A percentile compares a stretch with the other conserved stretches of the same genome.
Conservation (phyloP, 1,284 basidiomycete species). For the Ceratobasidium sp. region DNA sequence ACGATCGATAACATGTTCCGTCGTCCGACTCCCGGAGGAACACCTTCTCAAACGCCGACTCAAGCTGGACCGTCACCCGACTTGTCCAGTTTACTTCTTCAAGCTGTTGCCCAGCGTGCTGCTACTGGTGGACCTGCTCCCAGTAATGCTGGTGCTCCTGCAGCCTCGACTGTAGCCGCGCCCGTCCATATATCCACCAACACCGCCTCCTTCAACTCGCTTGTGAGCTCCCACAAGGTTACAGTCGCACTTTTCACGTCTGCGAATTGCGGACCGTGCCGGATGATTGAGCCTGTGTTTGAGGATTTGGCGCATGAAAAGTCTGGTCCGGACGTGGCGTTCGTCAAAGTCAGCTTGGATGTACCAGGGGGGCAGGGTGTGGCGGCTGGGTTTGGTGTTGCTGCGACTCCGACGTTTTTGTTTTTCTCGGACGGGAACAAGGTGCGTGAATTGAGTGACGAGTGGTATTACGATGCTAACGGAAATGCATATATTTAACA, state of each 20-base stretch:
- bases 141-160: not conserved
- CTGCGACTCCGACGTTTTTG: slow-evolving; percentile 88
- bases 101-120: slow-evolving; percentile 34
- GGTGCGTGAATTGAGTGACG: slow-evolving; percentile 58
- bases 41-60: slow-evolving; percentile 51
- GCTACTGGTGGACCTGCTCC: not conserved
- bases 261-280: slow-evolving; percentile 72
- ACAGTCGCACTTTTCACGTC: slow-evolving; percentile 75
- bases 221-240: slow-evolving; percentile 66
- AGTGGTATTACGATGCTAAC: slow-evolving; percentile 7
- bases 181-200: slow-evolving; percentile 75
- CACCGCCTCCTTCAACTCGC: slow-evolving; percentile 65
- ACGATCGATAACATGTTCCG: slow-evolving; percentile 91
- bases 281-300: slow-evolving; percentile 74
- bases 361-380: slow-evolving; percentile 72
- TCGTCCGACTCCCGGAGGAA: slow-evolving; percentile 59
- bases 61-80: slow-evolving; percentile 54
- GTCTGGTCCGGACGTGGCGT: slow-evolving; percentile 68
- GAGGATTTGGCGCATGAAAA: slow-evolving; percentile 65
- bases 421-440: slow-evolving; percentile 85
- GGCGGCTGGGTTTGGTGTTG: slow-evolving; percentile 74
- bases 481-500: slow-evolving; percentile 52
- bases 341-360: slow-evolving; percentile 84
- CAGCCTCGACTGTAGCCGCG: slow-evolving; percentile 64
- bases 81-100: slow-evolving; percentile 51